Evolutionary conservation across 129 eudicot genomes (phyloP), one percentile per base, ranked within the genome.

Genomic region (Flaveria trinervia): DNA sequence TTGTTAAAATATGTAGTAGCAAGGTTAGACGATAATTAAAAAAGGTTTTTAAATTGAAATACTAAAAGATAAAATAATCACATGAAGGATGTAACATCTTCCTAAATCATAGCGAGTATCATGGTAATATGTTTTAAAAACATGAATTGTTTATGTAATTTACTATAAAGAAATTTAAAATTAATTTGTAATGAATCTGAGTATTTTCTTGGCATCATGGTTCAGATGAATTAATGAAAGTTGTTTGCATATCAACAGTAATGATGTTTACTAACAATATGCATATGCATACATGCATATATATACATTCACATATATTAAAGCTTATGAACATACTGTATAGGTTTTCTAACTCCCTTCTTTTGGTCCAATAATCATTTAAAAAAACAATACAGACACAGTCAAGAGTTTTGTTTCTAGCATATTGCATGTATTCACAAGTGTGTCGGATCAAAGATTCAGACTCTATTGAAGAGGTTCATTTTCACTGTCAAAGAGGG

Each of bases 361-460:
- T 65, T 65, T 65, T 22, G 39, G 26, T 54, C 52, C 65, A 65
- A 67, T 57, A 52, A 76, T 76, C 65, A 76, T n/a, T 49, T 65
- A 43, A n/a, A 65, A 76, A 33, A 76, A 50, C 71, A 65, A 36
- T 39, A 50, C 22, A 28, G 25, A 14, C 69, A 61, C 67, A 64
- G 45, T 28, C 45, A 49, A 60, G 46, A 71, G 45, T 70, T 70
- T 16, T 36, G 55, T 61, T 79, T 62, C 45, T 62, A 49, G 73
- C 14, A 62, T 50, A 65, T 67, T 79, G 72, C 83, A 80, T 72
- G 70, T 41, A 74, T 66, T 74, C 65, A 80, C 84, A 74, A 80
- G 75, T 66, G 74, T 80, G 75, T 67, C 25, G 75, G 84, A 73
- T 44, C 79, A 80, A 73, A 73, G 79, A 73, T 80, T 74, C 84